These are phyloP conservation scores for Phlebiopsis gigantea DNA, from an alignment of 768 basidiomycete species.

Conservation along the genomic window DNA sequence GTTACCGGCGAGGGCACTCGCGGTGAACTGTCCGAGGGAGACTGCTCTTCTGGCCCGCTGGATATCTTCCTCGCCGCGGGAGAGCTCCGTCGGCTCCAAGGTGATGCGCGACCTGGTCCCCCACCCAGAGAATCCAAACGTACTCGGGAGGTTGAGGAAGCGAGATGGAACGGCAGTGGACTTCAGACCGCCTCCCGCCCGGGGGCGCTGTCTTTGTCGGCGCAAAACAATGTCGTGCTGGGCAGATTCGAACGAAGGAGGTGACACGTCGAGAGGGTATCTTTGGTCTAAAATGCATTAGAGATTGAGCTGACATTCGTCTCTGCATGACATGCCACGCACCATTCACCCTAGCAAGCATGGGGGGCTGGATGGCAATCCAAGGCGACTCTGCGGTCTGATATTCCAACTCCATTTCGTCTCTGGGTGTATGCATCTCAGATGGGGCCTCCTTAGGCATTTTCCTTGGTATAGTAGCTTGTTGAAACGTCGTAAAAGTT, in stretches of 20 bases:
- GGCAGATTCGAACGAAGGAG: slow-evolving; percentile 37
- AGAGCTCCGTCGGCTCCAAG: slow-evolving; percentile 39
- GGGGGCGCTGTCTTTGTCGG: slow-evolving; percentile 48
- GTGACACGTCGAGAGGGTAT: not conserved
- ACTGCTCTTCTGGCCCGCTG: slow-evolving; percentile 24
- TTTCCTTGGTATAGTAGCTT: not conserved
- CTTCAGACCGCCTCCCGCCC: slow-evolving; percentile 37
- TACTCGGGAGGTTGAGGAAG: slow-evolving; percentile 54
- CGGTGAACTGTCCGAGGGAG: slow-evolving; percentile 58
- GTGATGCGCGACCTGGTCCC: slow-evolving; percentile 45
- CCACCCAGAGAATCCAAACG: slow-evolving; percentile 74
- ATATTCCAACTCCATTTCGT: not conserved
- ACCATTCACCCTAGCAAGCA: not conserved
- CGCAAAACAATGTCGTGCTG: slow-evolving; percentile 56
- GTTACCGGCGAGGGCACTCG: slow-evolving; percentile 62
- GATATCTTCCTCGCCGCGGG: slow-evolving; percentile 28
- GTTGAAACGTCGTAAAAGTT: not conserved
- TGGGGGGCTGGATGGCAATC: slow-evolving; percentile 6
- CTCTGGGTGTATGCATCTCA: not conserved
- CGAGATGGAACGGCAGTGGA: slow-evolving; percentile 44
- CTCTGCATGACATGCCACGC: not conserved
- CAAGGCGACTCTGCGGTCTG: not conserved
- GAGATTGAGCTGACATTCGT: not conserved
- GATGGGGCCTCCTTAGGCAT: not conserved
- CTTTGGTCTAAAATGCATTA: not conserved